Evolutionary conservation across 495 filamentous ascomycete genomes (phyloP).

Genomic region (Lophiostoma macrostomum): DNA sequence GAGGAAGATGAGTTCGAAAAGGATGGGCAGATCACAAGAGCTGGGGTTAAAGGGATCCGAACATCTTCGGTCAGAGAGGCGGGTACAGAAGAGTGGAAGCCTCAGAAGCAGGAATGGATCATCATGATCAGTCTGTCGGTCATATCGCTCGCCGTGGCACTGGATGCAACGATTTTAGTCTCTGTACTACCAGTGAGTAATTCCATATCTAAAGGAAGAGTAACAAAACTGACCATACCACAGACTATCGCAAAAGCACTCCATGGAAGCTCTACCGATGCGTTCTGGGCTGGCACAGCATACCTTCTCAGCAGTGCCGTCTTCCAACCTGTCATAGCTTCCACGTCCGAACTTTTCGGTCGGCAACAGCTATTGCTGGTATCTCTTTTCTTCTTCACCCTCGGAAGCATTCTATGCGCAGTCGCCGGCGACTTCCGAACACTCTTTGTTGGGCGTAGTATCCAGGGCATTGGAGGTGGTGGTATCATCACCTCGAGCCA

Average conservation of each 20-base stretch:
- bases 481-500: slow-evolving; percentile 26
- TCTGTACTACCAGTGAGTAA: slow-evolving; percentile 38
- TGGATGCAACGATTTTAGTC: slow-evolving; percentile 57
- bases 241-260: slow-evolving; percentile 46
- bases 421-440: slow-evolving; percentile 15
- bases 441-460: slow-evolving; percentile 28
- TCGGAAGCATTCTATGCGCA: slow-evolving; percentile 29
- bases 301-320: slow-evolving; percentile 61
- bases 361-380: slow-evolving; percentile 42
- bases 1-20: too few relatives aligned
- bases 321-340: slow-evolving; percentile 52
- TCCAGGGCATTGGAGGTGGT: slow-evolving; percentile 38
- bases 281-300: slow-evolving; percentile 56
- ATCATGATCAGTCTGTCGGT: slow-evolving; percentile 22
- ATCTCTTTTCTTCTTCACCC: slow-evolving; percentile 40
- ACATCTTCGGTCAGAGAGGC: too few relatives aligned
- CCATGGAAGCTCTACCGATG: slow-evolving; percentile 46
- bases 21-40: too few relatives aligned
- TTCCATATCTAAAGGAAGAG: slow-evolving; percentile 26
- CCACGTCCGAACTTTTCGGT: slow-evolving; percentile 51
- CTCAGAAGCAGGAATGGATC: slow-evolving; percentile 4
- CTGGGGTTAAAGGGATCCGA: too few relatives aligned
- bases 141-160: slow-evolving; percentile 46
- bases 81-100: slow-evolving; percentile 19
- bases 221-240: not conserved